phyloP scores from a whole-genome alignment of 805 yeast genomes.

The Kodamaea jinghongensis region DNA sequence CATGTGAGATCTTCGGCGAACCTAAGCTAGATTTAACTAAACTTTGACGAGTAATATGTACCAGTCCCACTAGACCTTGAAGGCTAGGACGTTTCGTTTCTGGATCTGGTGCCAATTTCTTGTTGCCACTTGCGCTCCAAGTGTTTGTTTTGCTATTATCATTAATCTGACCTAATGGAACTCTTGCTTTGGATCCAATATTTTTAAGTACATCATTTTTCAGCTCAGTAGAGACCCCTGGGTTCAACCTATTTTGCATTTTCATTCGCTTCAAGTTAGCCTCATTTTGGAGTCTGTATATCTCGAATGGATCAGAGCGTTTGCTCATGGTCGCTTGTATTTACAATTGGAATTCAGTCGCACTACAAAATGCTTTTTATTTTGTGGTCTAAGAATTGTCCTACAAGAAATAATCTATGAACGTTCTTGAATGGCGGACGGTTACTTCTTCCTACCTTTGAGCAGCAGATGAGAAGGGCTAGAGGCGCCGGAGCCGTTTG shows the following conservation, averaged over 20 bases:
- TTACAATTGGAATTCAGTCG: neutral
- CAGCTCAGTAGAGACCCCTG: neutral
- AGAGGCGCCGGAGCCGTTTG: neutral
- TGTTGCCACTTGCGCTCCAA: neutral
- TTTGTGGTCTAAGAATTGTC: too few species aligned
- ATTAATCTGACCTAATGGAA: constrained; percentile 4
- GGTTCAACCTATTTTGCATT: constrained; percentile 9
- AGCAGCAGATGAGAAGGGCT: neutral
- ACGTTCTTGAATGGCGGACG: too few species aligned
- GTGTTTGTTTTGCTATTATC: neutral
- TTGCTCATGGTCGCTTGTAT: neutral
- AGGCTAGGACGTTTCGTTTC: too few species aligned
- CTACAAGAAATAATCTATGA: too few species aligned
- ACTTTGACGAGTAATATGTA: too few species aligned
- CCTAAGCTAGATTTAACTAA: too few species aligned
- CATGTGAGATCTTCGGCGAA: neutral
- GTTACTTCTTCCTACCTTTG: neutral
- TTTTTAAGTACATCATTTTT: neutral
- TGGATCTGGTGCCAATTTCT: neutral
- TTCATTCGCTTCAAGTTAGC: constrained; percentile 11
- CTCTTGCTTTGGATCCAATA: neutral
- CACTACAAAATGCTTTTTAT: too few species aligned
- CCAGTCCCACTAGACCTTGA: too few species aligned
- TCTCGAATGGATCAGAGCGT: constrained; percentile 11
- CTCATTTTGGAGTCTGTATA: constrained; percentile 7